A percentile compares a stretch with the other conserved stretches of the same genome.
Evolutionary conservation across 2,329 filamentous ascomycete genomes (phyloP).

Genomic region (Ascochyta pisi): DNA sequence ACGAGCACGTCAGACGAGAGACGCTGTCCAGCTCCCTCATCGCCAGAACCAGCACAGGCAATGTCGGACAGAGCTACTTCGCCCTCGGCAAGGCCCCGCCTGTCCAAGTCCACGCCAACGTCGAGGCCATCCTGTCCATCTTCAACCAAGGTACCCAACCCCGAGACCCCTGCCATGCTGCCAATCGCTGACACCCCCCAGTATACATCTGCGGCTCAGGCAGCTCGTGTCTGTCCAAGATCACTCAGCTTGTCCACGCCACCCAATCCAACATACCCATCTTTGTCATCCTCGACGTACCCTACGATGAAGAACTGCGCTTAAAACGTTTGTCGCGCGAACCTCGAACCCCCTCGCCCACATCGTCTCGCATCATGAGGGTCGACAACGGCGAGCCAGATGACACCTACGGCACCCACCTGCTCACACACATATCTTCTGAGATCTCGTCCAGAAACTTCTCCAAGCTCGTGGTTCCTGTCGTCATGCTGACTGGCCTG

Average conservation of each 20-base stretch:
- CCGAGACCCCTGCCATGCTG: not conserved
- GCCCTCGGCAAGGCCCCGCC: constrained; percentile 38
- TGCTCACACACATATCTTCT: constrained; percentile 51
- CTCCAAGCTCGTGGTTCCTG: constrained; percentile 50
- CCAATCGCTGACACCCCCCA: constrained; percentile 25
- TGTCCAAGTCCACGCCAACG: constrained; percentile 48
- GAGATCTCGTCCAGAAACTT: constrained; percentile 51
- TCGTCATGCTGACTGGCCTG: constrained; percentile 51
- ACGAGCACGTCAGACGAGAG: constrained; percentile 49
- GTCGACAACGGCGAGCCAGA: constrained; percentile 47
- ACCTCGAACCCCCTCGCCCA: constrained; percentile 51
- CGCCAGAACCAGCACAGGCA: constrained; percentile 42
- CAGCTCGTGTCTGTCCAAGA: constrained; percentile 47
- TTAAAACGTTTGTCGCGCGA: constrained; percentile 51
- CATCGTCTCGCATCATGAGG: constrained; percentile 40
- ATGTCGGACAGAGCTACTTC: constrained; percentile 47
- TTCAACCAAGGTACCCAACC: constrained; percentile 50
- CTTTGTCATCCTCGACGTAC: constrained; percentile 53
- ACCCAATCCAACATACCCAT: constrained; percentile 45
- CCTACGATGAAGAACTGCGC: constrained; percentile 52
- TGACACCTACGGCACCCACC: constrained; percentile 53
- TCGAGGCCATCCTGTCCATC: constrained; percentile 50
- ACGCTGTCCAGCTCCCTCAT: constrained; percentile 44
- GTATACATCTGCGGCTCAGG: constrained; percentile 52
- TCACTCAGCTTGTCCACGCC: constrained; percentile 45